Percentiles rank a stretch among this genome's conserved stretches.
Conservation (phyloP, 176 grass and related monocot genomes). For the Neostapfia colusana region DNA sequence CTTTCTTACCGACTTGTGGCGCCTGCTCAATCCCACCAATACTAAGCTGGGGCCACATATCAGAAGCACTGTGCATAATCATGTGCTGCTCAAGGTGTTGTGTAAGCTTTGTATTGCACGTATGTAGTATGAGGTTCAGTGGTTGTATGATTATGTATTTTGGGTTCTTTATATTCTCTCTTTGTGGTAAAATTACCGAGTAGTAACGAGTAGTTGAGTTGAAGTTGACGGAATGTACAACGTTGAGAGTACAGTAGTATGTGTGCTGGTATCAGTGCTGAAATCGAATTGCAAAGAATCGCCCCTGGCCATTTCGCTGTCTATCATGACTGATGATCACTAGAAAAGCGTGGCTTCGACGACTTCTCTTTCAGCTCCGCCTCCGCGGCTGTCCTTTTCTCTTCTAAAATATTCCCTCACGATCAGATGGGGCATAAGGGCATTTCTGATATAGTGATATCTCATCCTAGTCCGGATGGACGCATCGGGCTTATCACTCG, state of each 20-base stretch:
- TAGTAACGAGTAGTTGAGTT: too few relatives aligned
- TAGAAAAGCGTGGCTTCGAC: not conserved
- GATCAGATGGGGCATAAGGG: not conserved
- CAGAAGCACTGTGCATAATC: not conserved
- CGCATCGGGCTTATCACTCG: too few relatives aligned
- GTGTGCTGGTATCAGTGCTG: not conserved
- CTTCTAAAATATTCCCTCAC: not conserved
- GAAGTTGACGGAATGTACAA: too few relatives aligned
- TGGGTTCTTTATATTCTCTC: not conserved
- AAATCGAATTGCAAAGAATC: not conserved
- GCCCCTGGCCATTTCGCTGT: too few relatives aligned
- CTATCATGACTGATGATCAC: not conserved
- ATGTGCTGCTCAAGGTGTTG: slow-evolving; percentile 17
- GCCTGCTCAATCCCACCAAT: slow-evolving; percentile 3
- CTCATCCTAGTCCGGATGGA: too few relatives aligned
- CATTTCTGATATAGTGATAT: too few relatives aligned
- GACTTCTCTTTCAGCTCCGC: not conserved
- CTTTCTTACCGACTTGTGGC: slow-evolving; percentile 25
- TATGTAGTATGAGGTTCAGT: not conserved
- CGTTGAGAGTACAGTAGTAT: not conserved
- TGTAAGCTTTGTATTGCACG: not conserved
- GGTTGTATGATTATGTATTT: not conserved
- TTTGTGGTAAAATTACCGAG: slow-evolving; percentile 21
- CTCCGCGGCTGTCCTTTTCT: not conserved
- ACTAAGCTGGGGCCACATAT: slow-evolving; percentile 23